These are phyloP conservation scores for Phytophthora melonis DNA, from an alignment of 352 stramenopile genomes.

Conservation along the genomic window DNA sequence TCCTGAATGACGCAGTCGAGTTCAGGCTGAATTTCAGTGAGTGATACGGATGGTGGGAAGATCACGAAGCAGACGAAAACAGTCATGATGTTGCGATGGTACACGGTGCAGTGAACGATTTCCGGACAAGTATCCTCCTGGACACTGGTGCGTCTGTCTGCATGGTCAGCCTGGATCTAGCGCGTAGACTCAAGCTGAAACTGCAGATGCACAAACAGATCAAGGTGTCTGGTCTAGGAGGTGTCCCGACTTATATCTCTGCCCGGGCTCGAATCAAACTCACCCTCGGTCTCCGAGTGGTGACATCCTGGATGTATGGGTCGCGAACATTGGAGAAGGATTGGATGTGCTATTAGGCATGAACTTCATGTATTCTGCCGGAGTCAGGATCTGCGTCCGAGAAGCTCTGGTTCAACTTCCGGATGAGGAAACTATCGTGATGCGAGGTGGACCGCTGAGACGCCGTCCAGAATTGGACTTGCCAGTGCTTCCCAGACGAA, in stretches of 20 bases:
- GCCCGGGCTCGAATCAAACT: too few relatives aligned
- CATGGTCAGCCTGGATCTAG: conserved; percentile 8
- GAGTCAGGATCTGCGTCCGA: not conserved
- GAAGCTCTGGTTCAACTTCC: not conserved
- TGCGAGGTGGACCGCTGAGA: too few relatives aligned
- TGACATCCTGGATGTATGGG: too few relatives aligned
- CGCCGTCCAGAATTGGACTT: too few relatives aligned
- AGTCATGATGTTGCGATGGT: not conserved
- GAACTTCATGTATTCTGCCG: conserved; percentile 1
- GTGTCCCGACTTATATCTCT: too few relatives aligned
- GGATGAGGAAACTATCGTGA: too few relatives aligned
- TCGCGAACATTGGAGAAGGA: conserved; percentile 6
- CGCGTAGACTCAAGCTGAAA: conserved; percentile 11
- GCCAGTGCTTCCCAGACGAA: too few relatives aligned
- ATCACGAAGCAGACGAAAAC: not conserved
- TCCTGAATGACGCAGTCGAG: not conserved
- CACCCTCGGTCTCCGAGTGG: too few relatives aligned
- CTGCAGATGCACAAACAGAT: conserved; percentile 4
- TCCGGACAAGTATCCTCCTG: not conserved
- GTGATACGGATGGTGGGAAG: not conserved
- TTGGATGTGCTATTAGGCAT: not conserved
- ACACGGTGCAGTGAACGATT: not conserved
- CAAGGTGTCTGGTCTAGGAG: too few relatives aligned
- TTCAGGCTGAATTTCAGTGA: not conserved
- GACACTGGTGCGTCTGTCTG: conserved; percentile 3